Percentiles rank a stretch among this genome's conserved stretches.
Conservation (phyloP, 257 asterid genomes). For the Solanum boliviense region DNA sequence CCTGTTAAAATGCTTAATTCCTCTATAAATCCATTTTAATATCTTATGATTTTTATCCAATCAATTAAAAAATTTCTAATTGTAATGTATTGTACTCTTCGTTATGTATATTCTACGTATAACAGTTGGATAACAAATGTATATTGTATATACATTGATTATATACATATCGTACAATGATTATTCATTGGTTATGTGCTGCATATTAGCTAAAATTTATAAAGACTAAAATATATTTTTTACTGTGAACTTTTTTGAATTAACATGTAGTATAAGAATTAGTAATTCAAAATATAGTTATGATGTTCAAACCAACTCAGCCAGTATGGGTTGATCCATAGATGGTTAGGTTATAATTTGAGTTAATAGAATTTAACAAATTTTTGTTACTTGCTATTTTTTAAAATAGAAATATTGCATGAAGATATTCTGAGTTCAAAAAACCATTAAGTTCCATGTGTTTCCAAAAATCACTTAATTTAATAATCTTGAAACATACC, state of each 20-base stretch:
- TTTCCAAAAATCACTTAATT: not conserved
- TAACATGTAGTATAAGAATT: not conserved
- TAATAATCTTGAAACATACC: not conserved
- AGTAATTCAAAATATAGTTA: not conserved
- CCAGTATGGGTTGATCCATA: not conserved
- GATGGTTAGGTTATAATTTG: not conserved
- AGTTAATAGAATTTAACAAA: not conserved
- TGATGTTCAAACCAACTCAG: not conserved
- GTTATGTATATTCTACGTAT: not conserved
- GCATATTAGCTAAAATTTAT: not conserved
- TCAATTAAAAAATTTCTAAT: fast-evolving
- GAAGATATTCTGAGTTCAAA: not conserved
- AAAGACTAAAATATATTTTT: not conserved
- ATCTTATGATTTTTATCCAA: not conserved
- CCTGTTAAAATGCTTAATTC: not conserved
- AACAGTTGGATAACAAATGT: not conserved
- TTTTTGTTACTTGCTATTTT: not conserved
- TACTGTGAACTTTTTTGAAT: not conserved
- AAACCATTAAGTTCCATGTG: not conserved
- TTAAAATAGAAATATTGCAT: not conserved
- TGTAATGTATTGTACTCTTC: not conserved
- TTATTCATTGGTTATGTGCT: not conserved
- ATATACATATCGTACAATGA: not conserved
- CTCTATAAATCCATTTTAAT: not conserved
- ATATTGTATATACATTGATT: not conserved